These are phyloP conservation scores for Candida orba DNA, from an alignment of 805 yeast genomes.

Conservation along the genomic window DNA sequence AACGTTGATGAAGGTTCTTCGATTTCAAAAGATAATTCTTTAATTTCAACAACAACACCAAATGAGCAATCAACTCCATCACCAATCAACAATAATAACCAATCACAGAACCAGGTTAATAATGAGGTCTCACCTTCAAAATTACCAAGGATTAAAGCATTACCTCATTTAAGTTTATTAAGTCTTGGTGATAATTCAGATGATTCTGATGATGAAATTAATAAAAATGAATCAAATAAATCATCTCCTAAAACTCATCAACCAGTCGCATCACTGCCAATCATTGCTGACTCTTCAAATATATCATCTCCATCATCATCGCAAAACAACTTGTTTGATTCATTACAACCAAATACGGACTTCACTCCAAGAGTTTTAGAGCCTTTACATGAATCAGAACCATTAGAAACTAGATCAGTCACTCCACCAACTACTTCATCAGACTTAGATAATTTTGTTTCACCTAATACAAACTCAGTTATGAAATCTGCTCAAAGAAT, in stretches of 20 bases:
- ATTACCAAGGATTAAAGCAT: conserved; percentile 18
- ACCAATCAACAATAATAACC: conserved; percentile 3
- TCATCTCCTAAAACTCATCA: too few relatives aligned
- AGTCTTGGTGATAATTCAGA: conserved; percentile 19
- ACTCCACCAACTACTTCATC: conserved; percentile 1
- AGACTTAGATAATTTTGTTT: neutral
- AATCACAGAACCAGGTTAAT: neutral
- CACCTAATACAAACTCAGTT: neutral
- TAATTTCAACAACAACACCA: conserved; percentile 12
- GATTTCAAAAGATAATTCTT: neutral
- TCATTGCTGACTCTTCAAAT: neutral
- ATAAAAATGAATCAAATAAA: neutral
- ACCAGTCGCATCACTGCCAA: neutral
- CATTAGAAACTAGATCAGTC: neutral
- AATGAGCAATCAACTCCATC: conserved; percentile 21
- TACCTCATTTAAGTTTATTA: conserved; percentile 21
- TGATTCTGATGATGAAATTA: conserved; percentile 9
- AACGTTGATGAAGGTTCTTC: conserved; percentile 10
- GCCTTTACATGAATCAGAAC: conserved; percentile 8
- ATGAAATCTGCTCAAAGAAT: neutral
- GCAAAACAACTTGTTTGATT: too few relatives aligned
- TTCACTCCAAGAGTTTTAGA: conserved; percentile 8
- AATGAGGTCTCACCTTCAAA: conserved; percentile 17
- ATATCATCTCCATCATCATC: neutral
- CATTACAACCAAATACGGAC: neutral